These are phyloP conservation scores for Colletotrichum nymphaeae DNA, from an alignment of 2,329 filamentous ascomycete species.

Conservation along the genomic window DNA sequence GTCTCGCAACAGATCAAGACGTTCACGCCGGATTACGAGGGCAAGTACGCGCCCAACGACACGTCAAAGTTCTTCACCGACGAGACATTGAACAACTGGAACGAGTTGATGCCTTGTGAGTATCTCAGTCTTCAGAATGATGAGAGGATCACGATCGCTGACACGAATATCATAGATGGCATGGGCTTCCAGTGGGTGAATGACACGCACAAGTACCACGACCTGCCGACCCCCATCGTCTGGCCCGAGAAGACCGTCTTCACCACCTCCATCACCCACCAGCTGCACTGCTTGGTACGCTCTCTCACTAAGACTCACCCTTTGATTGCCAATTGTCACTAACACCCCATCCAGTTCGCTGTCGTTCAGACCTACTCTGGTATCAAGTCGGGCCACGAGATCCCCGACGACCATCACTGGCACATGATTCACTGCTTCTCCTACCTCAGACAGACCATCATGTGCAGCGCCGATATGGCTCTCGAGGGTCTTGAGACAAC, in stretches of 20 bases:
- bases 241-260: constrained; percentile 51
- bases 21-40: constrained; percentile 48
- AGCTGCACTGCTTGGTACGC: constrained; percentile 54
- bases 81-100: constrained; percentile 48
- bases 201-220: constrained; percentile 48
- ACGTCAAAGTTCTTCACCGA: constrained; percentile 53
- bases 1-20: constrained; percentile 52
- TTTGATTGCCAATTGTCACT: background rate
- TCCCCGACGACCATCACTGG: constrained; percentile 57
- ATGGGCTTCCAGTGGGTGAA: constrained; percentile 54
- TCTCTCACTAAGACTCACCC: too few relatives aligned
- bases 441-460: constrained; percentile 59
- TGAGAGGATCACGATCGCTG: background rate
- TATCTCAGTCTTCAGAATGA: background rate
- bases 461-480: constrained; percentile 58
- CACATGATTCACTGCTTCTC: constrained; percentile 62
- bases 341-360: constrained; percentile 44
- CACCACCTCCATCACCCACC: constrained; percentile 56
- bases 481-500: constrained; percentile 59
- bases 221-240: constrained; percentile 49
- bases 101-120: constrained; percentile 50
- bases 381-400: constrained; percentile 49
- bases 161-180: constrained; percentile 40
- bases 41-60: constrained; percentile 50
- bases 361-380: constrained; percentile 57